Evolutionary conservation across 345 rosid genomes (phyloP), one percentile per base, ranked within the genome.

Genomic region (Gossypium australe): DNA sequence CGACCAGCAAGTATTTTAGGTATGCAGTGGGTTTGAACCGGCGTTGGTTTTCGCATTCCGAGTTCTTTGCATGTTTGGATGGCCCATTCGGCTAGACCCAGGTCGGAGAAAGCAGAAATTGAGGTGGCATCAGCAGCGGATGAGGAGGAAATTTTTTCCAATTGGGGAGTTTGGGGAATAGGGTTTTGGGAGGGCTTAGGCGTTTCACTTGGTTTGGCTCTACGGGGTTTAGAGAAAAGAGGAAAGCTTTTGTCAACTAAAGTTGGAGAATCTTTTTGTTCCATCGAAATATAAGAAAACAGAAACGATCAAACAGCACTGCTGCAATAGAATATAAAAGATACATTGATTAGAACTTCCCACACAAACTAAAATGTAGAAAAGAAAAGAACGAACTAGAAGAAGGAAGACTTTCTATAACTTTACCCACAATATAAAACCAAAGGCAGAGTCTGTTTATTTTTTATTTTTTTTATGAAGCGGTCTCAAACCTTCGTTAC

Each of bases 41-140:
- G 88, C 11, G 98, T 93, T 1, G 99, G 97, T 22, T 75, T 78
- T 70, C 80, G 86, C 94, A 95, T 90, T 2, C 94, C 93, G 43
- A 95, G 87, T 85, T 89, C 99, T 73, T 86, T 93, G 88, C 96
- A 93, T 24, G 98, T 91, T 17, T 86, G 83, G 47, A 86, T 80
- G 0, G 93, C 93, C 98, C 97, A 95, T 51, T 91, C 96, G 9
- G 91, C 84, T 17, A 95, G 89, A 18, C 98, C 96, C 16, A 93
- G 84, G 9, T 78, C 87, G n/a, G 86, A 81, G 71, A 95, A 94
- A 29, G 75, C 75, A 25, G 73, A 29, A 38, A 76, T 53, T 2
- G 74, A 2, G 56, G 64, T 17, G 66, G 71, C 52, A 48, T 24
- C 62, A 2, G 29, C 11, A 4, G 72, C 61, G 6, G 86, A 63